A percentile compares a stretch with the other conserved stretches of the same genome.
phyloP scores from a whole-genome alignment of 2,329 filamentous ascomycete species.

The Keithomyces neogunnii region DNA sequence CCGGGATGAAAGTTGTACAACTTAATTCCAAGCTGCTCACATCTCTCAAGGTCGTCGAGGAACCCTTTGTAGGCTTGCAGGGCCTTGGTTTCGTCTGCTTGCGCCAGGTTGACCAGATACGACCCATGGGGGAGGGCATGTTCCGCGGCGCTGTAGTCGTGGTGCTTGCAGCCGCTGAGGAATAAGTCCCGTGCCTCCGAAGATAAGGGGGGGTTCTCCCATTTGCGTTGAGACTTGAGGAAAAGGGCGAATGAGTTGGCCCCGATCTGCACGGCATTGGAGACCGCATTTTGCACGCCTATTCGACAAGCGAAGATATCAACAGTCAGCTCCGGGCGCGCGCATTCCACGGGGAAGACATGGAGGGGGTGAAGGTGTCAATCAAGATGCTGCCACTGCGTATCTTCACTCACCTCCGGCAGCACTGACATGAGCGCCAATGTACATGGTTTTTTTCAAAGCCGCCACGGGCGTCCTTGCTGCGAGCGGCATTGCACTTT shows the following conservation, averaged over 20 bases:
- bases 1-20: slow-evolving; percentile 99
- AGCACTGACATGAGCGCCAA: slow-evolving; percentile 86
- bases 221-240: slow-evolving; percentile 93
- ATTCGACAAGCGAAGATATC: not conserved
- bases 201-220: slow-evolving; percentile 73
- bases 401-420: slow-evolving; percentile 59
- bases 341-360: not conserved
- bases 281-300: slow-evolving; percentile 85
- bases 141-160: slow-evolving; percentile 61
- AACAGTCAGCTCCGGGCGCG: slow-evolving; percentile 3
- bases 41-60: slow-evolving; percentile 78
- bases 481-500: slow-evolving; percentile 53
- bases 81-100: slow-evolving; percentile 70
- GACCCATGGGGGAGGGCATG: slow-evolving; percentile 88
- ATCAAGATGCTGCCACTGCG: not conserved
- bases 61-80: slow-evolving; percentile 80
- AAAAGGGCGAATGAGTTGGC: slow-evolving; percentile 93
- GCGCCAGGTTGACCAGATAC: slow-evolving; percentile 93
- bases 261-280: slow-evolving; percentile 71
- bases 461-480: slow-evolving; percentile 55
- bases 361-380: not conserved
- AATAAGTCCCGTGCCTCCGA: slow-evolving; percentile 62
- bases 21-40: slow-evolving; percentile 74
- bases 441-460: slow-evolving; percentile 63
- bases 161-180: slow-evolving; percentile 54